Conservation (phyloP, 352 stramenopile species). For the Phytopythium ostracodes region DNA sequence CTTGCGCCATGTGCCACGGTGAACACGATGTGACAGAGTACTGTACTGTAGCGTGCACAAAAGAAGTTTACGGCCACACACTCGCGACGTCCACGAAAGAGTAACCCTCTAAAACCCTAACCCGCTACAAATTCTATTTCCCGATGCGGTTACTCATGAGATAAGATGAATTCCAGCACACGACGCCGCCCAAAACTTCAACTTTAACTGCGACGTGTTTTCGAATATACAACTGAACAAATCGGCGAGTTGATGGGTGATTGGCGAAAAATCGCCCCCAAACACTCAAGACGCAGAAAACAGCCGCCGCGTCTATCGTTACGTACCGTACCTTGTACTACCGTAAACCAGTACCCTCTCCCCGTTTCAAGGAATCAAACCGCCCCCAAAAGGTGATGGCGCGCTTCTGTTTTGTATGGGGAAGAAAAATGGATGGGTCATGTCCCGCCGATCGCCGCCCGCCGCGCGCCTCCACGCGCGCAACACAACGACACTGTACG, state of each 20-base stretch:
- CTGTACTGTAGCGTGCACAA: no score
- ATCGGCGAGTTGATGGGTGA: not conserved
- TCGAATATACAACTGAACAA: not conserved
- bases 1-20: conserved; percentile 1
- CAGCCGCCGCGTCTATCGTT: not conserved
- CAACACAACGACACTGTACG: not conserved
- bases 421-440: not conserved
- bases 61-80: no score
- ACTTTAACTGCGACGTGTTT: not conserved
- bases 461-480: not conserved
- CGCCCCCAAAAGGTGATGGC: no score
- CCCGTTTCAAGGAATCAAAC: not conserved
- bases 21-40: not conserved
- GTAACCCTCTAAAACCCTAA: not conserved
- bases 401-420: no score
- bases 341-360: not conserved
- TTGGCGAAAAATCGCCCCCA: not conserved
- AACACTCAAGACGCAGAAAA: not conserved
- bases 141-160: not conserved
- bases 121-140: not conserved
- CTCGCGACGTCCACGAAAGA: not conserved
- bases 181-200: not conserved
- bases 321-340: not conserved
- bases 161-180: not conserved
- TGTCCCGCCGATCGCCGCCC: not conserved